Percentiles rank a stretch among this genome's conserved stretches.
These are phyloP conservation scores for Ogataea siamensis DNA, from an alignment of 805 yeast species.

Conservation along the genomic window DNA sequence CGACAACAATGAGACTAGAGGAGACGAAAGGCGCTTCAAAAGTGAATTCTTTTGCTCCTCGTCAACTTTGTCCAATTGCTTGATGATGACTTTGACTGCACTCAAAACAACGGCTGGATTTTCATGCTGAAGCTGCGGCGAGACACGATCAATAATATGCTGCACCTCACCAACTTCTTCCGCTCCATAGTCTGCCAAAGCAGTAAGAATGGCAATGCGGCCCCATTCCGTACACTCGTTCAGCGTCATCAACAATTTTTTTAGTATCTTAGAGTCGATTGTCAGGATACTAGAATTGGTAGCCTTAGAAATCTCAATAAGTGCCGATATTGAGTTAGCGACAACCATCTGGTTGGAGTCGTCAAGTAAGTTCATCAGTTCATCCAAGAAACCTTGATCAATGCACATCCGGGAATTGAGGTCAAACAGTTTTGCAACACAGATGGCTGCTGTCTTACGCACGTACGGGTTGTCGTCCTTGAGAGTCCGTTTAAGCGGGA, in stretches of 20 bases:
- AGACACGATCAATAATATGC: slow-evolving; percentile 82
- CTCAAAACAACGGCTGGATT: slow-evolving; percentile 92
- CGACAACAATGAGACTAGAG: slow-evolving; percentile 81
- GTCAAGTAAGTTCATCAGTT: slow-evolving; percentile 61
- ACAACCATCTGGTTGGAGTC: slow-evolving; percentile 97
- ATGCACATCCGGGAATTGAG: slow-evolving; percentile 75
- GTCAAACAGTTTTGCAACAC: slow-evolving; percentile 94
- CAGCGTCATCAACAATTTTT: slow-evolving; percentile 73
- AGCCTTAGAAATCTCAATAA: slow-evolving; percentile 63
- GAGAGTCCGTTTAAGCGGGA: slow-evolving; percentile 81
- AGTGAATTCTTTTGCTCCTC: slow-evolving; percentile 40
- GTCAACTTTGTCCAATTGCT: slow-evolving; percentile 54
- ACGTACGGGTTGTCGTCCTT: slow-evolving; percentile 96
- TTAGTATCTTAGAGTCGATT: slow-evolving; percentile 42
- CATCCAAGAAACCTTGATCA: slow-evolving; percentile 81
- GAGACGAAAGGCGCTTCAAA: slow-evolving; percentile 74
- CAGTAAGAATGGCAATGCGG: slow-evolving; percentile 80
- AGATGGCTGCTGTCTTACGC: slow-evolving; percentile 94
- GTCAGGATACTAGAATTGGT: slow-evolving; percentile 33
- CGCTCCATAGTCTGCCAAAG: slow-evolving; percentile 70
- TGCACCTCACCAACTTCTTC: slow-evolving; percentile 62
- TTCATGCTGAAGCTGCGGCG: slow-evolving; percentile 95
- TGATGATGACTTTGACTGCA: slow-evolving; percentile 75
- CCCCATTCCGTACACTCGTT: slow-evolving; percentile 99
- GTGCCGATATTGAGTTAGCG: slow-evolving; percentile 86